Conservation (phyloP, 2,329 filamentous ascomycete species). For the Aspergillus ibericus region DNA sequence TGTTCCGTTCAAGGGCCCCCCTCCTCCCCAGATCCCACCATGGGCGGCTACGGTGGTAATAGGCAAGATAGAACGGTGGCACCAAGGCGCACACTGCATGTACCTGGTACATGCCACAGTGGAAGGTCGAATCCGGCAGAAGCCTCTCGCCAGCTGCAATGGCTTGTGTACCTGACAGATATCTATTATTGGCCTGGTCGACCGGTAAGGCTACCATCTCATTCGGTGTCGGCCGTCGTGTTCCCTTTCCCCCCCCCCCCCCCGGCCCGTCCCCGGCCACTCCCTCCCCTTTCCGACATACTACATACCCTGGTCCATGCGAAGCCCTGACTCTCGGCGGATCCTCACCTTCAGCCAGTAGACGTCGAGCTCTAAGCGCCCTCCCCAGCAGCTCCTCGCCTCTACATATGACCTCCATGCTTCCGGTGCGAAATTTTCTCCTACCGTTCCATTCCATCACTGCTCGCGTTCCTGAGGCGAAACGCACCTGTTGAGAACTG, state of each 20-base stretch:
- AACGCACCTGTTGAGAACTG: not conserved
- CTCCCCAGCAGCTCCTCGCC: not conserved
- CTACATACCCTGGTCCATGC: slow-evolving; percentile 3
- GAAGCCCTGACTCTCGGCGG: slow-evolving; percentile 3
- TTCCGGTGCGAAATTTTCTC: not conserved
- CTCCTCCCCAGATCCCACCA: not conserved
- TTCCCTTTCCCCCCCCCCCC: too few species aligned
- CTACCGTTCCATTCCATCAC: not conserved
- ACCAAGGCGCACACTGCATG: not conserved
- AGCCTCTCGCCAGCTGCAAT: slow-evolving; percentile 14
- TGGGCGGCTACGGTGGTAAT: not conserved
- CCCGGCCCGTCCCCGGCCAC: not conserved
- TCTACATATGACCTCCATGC: not conserved
- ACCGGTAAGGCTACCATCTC: slow-evolving; percentile 17
- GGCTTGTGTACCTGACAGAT: slow-evolving; percentile 22
- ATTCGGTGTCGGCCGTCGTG: slow-evolving; percentile 5
- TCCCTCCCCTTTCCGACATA: not conserved
- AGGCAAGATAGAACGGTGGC: not conserved
- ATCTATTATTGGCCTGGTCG: slow-evolving; percentile 16
- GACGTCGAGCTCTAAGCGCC: not conserved
- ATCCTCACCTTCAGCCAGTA: not conserved
- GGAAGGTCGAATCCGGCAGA: slow-evolving; percentile 8
- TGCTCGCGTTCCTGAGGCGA: not conserved
- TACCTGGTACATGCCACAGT: slow-evolving; percentile 4
- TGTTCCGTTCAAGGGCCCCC: not conserved